Evolutionary conservation across 352 stramenopile species (phyloP), one percentile per base, ranked within the genome.

Genomic region (Globisporangium cederbergense): DNA sequence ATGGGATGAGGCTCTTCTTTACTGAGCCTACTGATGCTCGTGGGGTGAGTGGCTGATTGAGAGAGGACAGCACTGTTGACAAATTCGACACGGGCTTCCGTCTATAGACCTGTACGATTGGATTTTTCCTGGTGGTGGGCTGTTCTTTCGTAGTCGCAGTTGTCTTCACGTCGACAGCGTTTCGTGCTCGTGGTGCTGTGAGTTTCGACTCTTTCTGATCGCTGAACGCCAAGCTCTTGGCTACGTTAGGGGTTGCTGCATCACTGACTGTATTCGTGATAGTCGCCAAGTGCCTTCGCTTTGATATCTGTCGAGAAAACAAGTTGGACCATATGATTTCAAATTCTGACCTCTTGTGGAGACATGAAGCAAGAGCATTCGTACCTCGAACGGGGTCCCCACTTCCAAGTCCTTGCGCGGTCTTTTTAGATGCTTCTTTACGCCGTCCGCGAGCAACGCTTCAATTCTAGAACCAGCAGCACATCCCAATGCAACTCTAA

Each of bases 381-480:
- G 36, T 68, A 88, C 81, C 70, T 82, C 70, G 50, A 58, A 58
- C 38, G 75, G 66, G 13, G 64, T 73, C 16, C 62, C 60, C 3
- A 66, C 43, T n/a, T 65, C 66, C 38, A 65, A 68, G 28, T 83
- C 72, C 45, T 77, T 76, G 30, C 63, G 59, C 51, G 76, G 64
- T 34, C 81, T 68, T 61, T 90, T 88, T 42, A 90, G 61, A 53
- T 90, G 77, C 60, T 88, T 90, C 34, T 88, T 90, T 25, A 88
- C 81, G 30, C 60, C 72, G 47, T 81, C 64, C n/a, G 66, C 54
- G 22, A 90, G 60, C 62, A 78, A 58, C 25, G 53, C 58, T 51
- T 87, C 78, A 18, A 90, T 62, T 42, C 74, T 88, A 65, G 22
- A 45, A 7, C 32, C 16, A 36, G 11, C 30, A n/a, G 5, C 14